Evolutionary conservation across 495 filamentous ascomycete genomes (phyloP).

Genomic region (Penicillium flavigenum): DNA sequence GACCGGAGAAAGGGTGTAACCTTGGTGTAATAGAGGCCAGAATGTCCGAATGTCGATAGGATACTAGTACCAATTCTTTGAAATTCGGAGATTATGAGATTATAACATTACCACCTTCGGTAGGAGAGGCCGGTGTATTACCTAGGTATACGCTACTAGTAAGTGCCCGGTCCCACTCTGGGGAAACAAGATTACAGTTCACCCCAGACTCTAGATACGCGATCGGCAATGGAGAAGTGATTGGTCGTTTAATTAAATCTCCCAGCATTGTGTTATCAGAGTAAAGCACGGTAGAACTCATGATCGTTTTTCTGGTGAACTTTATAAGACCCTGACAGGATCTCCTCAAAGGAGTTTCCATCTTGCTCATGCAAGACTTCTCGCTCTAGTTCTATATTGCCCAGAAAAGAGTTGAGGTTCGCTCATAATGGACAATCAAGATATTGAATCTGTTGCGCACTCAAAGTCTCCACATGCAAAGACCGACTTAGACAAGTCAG

Average conservation of each 20-base stretch:
- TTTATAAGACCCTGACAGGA: not conserved
- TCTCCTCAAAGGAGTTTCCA: not conserved
- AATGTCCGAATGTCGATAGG: too few species aligned
- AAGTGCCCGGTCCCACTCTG: not conserved
- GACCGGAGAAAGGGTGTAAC: too few species aligned
- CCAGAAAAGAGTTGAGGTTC: too few species aligned
- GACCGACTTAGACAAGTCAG: not conserved
- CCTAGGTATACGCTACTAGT: not conserved
- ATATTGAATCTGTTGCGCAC: not conserved
- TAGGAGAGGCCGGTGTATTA: not conserved
- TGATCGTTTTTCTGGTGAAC: not conserved
- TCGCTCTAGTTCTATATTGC: too few species aligned
- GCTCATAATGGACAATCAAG: not conserved
- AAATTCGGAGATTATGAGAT: not conserved
- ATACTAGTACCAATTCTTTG: not conserved
- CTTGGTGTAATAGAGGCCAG: too few species aligned
- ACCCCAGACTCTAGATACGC: slow-evolving; percentile 2
- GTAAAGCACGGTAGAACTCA: not conserved
- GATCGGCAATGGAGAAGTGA: not conserved
- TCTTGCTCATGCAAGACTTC: not conserved
- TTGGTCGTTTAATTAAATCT: not conserved
- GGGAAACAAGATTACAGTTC: not conserved
- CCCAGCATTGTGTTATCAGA: not conserved
- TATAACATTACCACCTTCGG: not conserved
- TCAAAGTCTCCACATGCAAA: too few species aligned